These are phyloP conservation scores for Zarea fungicola DNA, from an alignment of 2,329 filamentous ascomycete genomes.

Conservation along the genomic window DNA sequence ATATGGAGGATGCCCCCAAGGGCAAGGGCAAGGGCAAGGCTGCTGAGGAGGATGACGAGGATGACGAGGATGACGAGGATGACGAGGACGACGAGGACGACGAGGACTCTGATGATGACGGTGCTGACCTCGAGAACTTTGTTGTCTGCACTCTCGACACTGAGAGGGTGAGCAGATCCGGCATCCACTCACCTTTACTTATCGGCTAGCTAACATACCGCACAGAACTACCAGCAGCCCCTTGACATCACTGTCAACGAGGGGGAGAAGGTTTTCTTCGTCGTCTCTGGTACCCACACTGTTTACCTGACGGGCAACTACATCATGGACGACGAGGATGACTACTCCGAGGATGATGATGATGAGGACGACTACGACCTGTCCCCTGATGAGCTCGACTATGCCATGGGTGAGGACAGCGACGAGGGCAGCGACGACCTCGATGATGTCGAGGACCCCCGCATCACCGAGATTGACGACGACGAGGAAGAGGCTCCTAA, in stretches of 20 bases:
- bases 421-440: constrained; percentile 72
- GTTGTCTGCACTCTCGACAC: constrained; percentile 95
- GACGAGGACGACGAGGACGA: constrained; percentile 43
- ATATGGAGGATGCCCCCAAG: constrained; percentile 62
- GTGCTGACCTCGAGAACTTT: constrained; percentile 74
- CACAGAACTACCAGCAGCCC: constrained; percentile 87
- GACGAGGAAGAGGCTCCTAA: constrained; percentile 69
- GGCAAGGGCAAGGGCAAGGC: constrained; percentile 56
- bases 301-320: constrained; percentile 96
- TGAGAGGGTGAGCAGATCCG: constrained; percentile 62
- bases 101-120: constrained; percentile 58
- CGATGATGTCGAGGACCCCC: constrained; percentile 71
- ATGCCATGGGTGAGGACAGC: constrained; percentile 64
- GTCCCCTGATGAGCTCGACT: constrained; percentile 73
- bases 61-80: constrained; percentile 57
- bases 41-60: constrained; percentile 49
- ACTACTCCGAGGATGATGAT: constrained; percentile 58
- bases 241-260: constrained; percentile 89
- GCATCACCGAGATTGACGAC: constrained; percentile 76
- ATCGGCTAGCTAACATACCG: constrained; percentile 22
- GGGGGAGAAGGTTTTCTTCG: constrained; percentile 87
- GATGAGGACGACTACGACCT: constrained; percentile 75
- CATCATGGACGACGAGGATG: constrained; percentile 65
- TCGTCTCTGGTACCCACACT: constrained; percentile 82
- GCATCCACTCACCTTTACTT: neutral